phyloP scores from a whole-genome alignment of 2,329 filamentous ascomycete species.

The Neurospora sp. region DNA sequence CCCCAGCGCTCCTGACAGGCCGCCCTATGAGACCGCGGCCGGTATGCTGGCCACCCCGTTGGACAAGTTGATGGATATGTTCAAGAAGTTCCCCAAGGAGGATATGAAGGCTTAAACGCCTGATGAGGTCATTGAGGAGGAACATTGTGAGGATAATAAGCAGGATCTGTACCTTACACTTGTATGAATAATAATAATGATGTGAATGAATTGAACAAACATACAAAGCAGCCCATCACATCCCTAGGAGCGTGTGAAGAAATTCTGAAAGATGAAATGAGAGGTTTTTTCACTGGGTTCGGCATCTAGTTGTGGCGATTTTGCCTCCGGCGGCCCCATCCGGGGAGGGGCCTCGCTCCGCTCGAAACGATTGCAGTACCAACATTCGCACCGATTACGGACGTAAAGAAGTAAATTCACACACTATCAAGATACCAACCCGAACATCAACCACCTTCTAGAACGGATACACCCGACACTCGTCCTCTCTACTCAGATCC shows the following conservation, averaged over 20 bases:
- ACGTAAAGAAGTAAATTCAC: not conserved
- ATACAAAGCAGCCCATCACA: not conserved
- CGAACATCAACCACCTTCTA: not conserved
- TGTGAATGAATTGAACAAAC: not conserved
- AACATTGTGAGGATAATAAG: not conserved
- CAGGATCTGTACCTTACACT: not conserved
- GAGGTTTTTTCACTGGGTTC: no score
- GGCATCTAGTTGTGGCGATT: no score
- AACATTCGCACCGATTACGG: not conserved
- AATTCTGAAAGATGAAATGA: no score
- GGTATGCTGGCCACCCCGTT: conserved; percentile 46
- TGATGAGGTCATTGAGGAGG: not conserved
- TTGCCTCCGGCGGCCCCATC: no score
- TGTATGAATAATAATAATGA: not conserved
- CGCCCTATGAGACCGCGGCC: conserved; percentile 45
- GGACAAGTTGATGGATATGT: conserved; percentile 47
- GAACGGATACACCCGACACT: conserved; percentile 52
- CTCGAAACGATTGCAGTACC: no score
- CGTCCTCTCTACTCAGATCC: conserved; percentile 50
- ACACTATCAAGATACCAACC: not conserved
- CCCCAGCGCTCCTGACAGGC: conserved; percentile 36
- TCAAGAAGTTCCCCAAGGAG: conserved; percentile 30
- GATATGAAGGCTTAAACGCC: not conserved
- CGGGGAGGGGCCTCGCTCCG: no score
- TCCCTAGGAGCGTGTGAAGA: not conserved